Base-by-base conservation (phyloP, 2,329 filamentous ascomycete genomes). In the Alternaria brassicicola region DNA sequence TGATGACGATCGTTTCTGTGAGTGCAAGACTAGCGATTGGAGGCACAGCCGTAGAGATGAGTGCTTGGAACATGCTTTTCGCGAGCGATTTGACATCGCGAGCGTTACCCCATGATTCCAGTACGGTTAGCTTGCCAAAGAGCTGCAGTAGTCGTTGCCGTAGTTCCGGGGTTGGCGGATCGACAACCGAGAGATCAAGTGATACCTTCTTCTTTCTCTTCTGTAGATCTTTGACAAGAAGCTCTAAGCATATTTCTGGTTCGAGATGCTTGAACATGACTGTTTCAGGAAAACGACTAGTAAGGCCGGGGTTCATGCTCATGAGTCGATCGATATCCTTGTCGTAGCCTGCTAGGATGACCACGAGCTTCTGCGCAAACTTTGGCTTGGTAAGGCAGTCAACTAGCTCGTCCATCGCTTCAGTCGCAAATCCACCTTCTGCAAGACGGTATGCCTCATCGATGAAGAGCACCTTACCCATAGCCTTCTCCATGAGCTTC, bases 371-470 rank as follows among this genome's bases (percentile, higher is more conserved):
- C 30, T 82, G 78, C 2, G 79, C 75, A 68, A 86, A 91, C 35
- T 78, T 82, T 0, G 83, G 80, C 59, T 90, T 84, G 0, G 83
- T 85, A n/a, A 85, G 71, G 53, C 74, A 78, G 61, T 84, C 82
- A 0, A 84, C 82, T 2, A 85, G 63, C 65, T 85, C 81, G 38
- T 84, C 80, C 68, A 84, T 80, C 0, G 83, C 83, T 64, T 85
- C 83, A 42, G 84, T 82, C 0, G 85, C 87, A 63, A 86, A 92
- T 0, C 69, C 66, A 0, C 85, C 85, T 1, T 85, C 82, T 0
- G 78, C 80, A 1, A 92, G 82, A 0, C 88, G 82, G 63, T 92
- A 92, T 0, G 89, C 89, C 69, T 92, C 89, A 55, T 92, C 89
- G 7, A 93, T 84, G 59, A 92, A 88, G 0, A 93, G 79, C 0